A percentile compares a stretch with the other conserved stretches of the same genome.
Evolutionary conservation across 2,329 filamentous ascomycete species (phyloP).

Genomic region (Fusarium sororula): DNA sequence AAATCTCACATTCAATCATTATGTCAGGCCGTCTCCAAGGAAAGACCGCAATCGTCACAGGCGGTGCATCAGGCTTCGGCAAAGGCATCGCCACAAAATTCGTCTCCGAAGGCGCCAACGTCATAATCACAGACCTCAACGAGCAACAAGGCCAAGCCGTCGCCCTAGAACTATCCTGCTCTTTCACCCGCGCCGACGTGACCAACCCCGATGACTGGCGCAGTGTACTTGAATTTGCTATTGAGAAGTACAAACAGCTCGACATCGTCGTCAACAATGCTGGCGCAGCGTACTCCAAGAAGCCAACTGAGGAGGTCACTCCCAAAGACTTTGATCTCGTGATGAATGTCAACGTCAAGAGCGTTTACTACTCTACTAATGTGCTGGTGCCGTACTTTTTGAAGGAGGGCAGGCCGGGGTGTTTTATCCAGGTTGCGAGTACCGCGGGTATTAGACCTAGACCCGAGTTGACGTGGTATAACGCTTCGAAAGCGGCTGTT

Average conservation of each 20-base stretch:
- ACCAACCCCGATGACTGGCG: conserved; percentile 62
- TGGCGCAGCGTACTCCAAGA: conserved; percentile 66
- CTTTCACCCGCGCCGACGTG: conserved; percentile 45
- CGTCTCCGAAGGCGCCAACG: conserved; percentile 19
- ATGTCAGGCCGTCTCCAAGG: conserved; percentile 50
- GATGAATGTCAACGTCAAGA: conserved; percentile 75
- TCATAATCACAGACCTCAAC: conserved; percentile 68
- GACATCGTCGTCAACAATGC: conserved; percentile 71
- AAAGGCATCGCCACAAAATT: conserved; percentile 26
- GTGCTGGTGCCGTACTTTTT: conserved; percentile 70
- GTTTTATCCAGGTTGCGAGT: conserved; percentile 72
- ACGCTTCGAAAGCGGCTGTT: conserved; percentile 73
- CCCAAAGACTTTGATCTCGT: conserved; percentile 73
- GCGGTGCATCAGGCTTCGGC: conserved; percentile 60
- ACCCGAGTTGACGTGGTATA: conserved; percentile 74
- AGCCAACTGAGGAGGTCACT: conserved; percentile 70
- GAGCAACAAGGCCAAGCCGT: conserved; percentile 59
- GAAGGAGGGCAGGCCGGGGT: conserved; percentile 63
- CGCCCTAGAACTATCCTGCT: conserved; percentile 55
- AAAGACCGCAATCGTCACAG: conserved; percentile 51
- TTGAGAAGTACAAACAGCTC: conserved; percentile 59
- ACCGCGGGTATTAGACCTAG: conserved; percentile 67
- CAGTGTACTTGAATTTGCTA: conserved; percentile 53
- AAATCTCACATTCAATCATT: background rate
- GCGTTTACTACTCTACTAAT: conserved; percentile 68